Evolutionary conservation across 148 eudicot genomes (phyloP), one percentile per base, ranked within the genome.

Genomic region (Persicaria tinctoria): DNA sequence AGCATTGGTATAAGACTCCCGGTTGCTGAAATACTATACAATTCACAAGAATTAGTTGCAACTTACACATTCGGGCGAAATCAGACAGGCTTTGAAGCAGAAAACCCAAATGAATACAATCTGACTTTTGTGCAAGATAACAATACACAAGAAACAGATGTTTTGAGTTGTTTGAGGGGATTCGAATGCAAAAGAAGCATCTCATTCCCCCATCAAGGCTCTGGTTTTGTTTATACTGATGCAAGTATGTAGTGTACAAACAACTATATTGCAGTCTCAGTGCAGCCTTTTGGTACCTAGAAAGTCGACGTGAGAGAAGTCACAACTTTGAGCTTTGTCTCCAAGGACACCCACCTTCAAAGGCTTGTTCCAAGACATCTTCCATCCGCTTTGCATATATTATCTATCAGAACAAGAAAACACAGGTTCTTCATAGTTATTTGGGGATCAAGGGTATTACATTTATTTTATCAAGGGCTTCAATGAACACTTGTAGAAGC

Each of bases 261-360:
- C 17, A 12, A 64, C 46, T 32, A n/a, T 66, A 14, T 66, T 14
- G 48, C 70, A 14, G 70, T 32, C 12, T 60, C 8, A 50, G 10
- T 9, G 38, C 38, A 32, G 38, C 38, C 38, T 32, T 32, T 32
- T 32, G 38, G 38, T 32, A 50, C 53, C 12, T 50, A 12, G 12
- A 50, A 2, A 50, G 12, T 10, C 23, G 41, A 10, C 68, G 6
- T 11, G n/a, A 17, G 13, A 1, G 6, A 16, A 79, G 83, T 96
- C 97, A 96, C 78, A 92, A 82, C 80, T 76, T 90, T 6, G 97
- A 83, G 69, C 80, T 87, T 75, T 80, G 86, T 82, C 91, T 86
- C 97, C 96, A 90, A 7, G 99, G 97, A 68, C 97, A 96, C 20
- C 99, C 97, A 16, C 99, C 99, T 80, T 96, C 97, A 78, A 96